phyloP scores from a whole-genome alignment of 1,284 basidiomycete genomes.

The Xanthoconium separans region DNA sequence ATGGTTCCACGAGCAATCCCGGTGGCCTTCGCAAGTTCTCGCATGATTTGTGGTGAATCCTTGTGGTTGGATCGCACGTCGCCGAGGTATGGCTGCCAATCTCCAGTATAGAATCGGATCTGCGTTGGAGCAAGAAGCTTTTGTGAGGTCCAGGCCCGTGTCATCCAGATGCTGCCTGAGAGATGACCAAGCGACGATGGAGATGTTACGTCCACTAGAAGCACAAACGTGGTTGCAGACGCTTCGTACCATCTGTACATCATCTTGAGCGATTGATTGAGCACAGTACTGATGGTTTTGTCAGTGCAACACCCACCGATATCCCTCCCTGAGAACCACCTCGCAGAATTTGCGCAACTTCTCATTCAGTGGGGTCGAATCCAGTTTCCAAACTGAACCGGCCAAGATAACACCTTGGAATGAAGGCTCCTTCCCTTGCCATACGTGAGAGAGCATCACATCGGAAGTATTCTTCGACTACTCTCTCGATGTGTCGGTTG shows the following conservation, averaged over 20 bases:
- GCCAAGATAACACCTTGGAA: slow-evolving; percentile 4
- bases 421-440: slow-evolving; percentile 3
- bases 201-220: no score
- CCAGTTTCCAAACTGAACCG: slow-evolving; percentile 1
- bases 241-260: no score
- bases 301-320: slow-evolving; percentile 10
- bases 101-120: slow-evolving; percentile 4
- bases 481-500: background rate
- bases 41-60: slow-evolving; percentile 2
- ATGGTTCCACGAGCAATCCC: background rate
- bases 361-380: background rate
- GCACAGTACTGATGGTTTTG: slow-evolving; percentile 1
- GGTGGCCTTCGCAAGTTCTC: slow-evolving; percentile 13
- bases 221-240: no score
- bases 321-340: background rate
- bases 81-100: slow-evolving; percentile 5
- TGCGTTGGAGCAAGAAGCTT: slow-evolving; percentile 7
- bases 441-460: slow-evolving; percentile 13
- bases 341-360: slow-evolving; percentile 4
- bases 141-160: slow-evolving; percentile 7
- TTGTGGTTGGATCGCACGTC: slow-evolving; percentile 7
- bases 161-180: no score
- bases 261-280: slow-evolving; percentile 7
- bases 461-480: slow-evolving; percentile 5
- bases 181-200: no score